phyloP scores from a whole-genome alignment of 805 yeast species.

The Metschnikowia peoriensis region DNA sequence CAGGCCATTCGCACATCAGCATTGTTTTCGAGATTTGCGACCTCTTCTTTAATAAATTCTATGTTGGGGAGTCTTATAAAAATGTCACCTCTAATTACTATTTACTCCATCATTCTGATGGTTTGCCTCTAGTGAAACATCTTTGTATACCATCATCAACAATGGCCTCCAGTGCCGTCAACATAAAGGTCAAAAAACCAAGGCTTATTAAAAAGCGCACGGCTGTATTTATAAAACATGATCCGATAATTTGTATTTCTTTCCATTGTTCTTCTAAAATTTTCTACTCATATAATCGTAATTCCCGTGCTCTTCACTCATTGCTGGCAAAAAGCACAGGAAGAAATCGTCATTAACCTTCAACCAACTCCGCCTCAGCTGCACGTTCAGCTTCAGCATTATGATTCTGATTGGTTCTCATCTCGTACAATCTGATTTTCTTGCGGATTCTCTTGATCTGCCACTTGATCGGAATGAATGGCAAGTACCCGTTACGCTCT shows the following conservation, averaged over 20 bases:
- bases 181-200: too few species aligned
- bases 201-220: too few species aligned
- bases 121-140: neutral
- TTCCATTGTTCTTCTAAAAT: too few species aligned
- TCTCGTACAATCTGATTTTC: conserved; percentile 21
- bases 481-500: conserved; percentile 38
- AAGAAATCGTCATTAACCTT: neutral
- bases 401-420: conserved; percentile 8
- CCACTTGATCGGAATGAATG: conserved; percentile 55
- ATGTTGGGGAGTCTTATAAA: neutral
- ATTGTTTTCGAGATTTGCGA: neutral
- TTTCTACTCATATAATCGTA: too few species aligned
- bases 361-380: conserved; percentile 16
- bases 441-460: conserved; percentile 56
- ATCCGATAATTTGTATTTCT: too few species aligned
- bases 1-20: neutral
- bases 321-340: neutral
- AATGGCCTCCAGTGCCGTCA: too few species aligned
- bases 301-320: too few species aligned
- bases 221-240: too few species aligned
- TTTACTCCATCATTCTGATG: neutral
- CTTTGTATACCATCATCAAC: too few species aligned
- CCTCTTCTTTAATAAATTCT: too few species aligned
- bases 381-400: conserved; percentile 8
- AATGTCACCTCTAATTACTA: neutral